Evolutionary conservation across 148 eudicot genomes (phyloP).

Genomic region (Rhododendron ovatum): DNA sequence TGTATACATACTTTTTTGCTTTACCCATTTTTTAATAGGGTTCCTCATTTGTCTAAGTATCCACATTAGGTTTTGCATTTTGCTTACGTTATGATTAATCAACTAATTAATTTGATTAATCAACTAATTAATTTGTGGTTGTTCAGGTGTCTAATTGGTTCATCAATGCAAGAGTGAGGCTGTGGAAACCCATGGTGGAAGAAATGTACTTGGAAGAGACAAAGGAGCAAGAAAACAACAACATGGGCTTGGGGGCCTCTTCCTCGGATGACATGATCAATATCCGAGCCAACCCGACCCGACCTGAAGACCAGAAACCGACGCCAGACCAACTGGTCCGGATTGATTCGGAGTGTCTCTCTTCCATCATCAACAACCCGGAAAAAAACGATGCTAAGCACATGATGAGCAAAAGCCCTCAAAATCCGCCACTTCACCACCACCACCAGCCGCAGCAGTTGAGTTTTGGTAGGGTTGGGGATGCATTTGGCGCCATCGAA

Average conservation of each 20-base stretch:
- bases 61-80: not conserved
- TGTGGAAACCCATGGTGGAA: conserved; percentile 99
- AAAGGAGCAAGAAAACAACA: conserved; percentile 42
- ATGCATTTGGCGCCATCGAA: conserved; percentile 46
- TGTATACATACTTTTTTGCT: not conserved
- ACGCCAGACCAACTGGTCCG: conserved; percentile 51
- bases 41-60: not conserved
- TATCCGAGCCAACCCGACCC: conserved; percentile 7
- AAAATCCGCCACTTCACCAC: conserved; percentile 11
- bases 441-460: conserved; percentile 21
- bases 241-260: conserved; percentile 24
- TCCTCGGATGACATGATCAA: conserved; percentile 23
- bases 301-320: conserved; percentile 60
- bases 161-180: conserved; percentile 93
- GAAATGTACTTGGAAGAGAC: conserved; percentile 95
- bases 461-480: conserved; percentile 42
- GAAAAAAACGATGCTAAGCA: conserved; percentile 20
- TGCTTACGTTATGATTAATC: not conserved
- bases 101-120: not conserved
- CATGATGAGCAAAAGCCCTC: not conserved
- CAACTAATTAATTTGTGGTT: not conserved
- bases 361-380: conserved; percentile 56
- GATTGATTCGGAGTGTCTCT: conserved; percentile 60
- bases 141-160: conserved; percentile 97
- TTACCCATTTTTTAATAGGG: not conserved